phyloP scores from a whole-genome alignment of 768 basidiomycete genomes.

The Suillus subluteus region DNA sequence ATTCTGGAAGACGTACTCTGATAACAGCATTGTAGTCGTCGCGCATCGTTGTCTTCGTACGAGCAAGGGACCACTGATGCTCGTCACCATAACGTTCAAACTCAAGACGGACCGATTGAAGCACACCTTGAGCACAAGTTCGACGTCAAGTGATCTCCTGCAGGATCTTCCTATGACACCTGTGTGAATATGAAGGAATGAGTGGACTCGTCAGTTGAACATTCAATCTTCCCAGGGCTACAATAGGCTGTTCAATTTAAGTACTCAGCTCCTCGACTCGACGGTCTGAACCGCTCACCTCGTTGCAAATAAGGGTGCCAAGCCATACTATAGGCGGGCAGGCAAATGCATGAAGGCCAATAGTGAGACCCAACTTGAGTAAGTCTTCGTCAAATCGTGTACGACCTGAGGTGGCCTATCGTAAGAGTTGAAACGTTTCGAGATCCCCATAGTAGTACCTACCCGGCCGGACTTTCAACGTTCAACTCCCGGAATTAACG shows the following conservation, averaged over 20 bases:
- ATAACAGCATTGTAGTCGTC: background rate
- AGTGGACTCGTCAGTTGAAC: background rate
- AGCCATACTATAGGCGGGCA: background rate
- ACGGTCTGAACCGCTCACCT: background rate
- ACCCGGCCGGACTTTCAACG: background rate
- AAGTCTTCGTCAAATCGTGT: background rate
- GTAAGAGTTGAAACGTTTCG: background rate
- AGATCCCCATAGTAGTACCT: background rate
- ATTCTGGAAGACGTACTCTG: background rate
- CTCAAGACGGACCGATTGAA: background rate
- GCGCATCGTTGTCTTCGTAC: background rate
- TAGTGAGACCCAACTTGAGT: background rate
- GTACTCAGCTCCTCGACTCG: background rate
- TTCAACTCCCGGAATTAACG: background rate
- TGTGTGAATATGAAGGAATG: background rate
- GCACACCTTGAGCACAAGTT: background rate
- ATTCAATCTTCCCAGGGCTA: background rate
- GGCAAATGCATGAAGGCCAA: background rate
- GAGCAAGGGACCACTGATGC: background rate
- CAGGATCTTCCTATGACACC: background rate
- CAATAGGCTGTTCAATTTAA: background rate
- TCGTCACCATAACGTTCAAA: too few relatives aligned
- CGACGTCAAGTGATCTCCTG: background rate
- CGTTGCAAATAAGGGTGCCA: background rate
- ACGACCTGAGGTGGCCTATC: background rate